These are phyloP conservation scores for Xylariaceae sp. DNA, from an alignment of 2,329 filamentous ascomycete genomes.

Conservation along the genomic window DNA sequence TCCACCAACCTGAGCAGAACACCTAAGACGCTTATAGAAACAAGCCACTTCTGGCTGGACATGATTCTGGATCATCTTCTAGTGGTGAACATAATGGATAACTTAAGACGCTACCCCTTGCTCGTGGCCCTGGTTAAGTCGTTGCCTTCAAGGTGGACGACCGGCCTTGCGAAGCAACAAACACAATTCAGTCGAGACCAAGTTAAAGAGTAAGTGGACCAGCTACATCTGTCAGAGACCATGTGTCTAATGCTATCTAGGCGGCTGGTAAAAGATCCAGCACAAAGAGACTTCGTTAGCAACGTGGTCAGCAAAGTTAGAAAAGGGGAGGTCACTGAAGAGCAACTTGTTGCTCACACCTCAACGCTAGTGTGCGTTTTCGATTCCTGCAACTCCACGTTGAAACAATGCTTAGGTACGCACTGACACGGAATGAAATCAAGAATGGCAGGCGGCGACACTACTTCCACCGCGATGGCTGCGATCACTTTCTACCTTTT, in stretches of 20 bases:
- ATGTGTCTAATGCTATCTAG: no score
- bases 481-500: conserved; percentile 2
- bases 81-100: conserved; percentile 5
- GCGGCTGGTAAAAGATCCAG: background rate
- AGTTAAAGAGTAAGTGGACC: no score
- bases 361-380: conserved; percentile 7
- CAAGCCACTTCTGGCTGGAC: conserved; percentile 6
- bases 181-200: no score
- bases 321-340: conserved; percentile 2
- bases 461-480: conserved; percentile 1
- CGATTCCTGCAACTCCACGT: no score
- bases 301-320: conserved; percentile 6
- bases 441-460: conserved; percentile 11
- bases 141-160: background rate
- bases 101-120: conserved; percentile 5
- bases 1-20: background rate
- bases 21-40: background rate
- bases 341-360: conserved; percentile 9
- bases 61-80: conserved; percentile 2
- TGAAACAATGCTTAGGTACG: no score
- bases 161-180: background rate
- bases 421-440: no score
- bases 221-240: no score
- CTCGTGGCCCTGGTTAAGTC: background rate
- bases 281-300: conserved; percentile 2